Conservation (phyloP, 164 flowering plant genomes). For the Stephania yunnanensis region DNA sequence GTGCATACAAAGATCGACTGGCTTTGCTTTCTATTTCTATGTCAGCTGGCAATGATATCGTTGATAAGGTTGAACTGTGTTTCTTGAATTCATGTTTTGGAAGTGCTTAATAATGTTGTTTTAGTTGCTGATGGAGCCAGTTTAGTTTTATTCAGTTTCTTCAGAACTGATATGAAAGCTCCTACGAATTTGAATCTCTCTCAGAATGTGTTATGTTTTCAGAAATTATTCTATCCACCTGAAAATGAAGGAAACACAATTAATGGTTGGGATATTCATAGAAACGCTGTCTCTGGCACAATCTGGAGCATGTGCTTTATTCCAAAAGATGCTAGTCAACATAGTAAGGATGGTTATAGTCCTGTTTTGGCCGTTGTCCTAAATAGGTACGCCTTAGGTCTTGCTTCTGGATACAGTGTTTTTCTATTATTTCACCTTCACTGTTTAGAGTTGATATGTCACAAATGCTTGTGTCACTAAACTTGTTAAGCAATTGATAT, state of each 20-base stretch:
- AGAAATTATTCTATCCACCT: conserved; percentile 69
- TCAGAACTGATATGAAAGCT: conserved; percentile 4
- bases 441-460: not conserved
- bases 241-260: conserved; percentile 41
- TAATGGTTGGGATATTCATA: conserved; percentile 24
- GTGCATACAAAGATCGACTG: conserved; percentile 77
- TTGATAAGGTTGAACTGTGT: conserved; percentile 54
- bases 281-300: conserved; percentile 50
- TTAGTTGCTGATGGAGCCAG: conserved; percentile 7
- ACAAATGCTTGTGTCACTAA: not conserved
- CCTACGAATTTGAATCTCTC: conserved; percentile 16
- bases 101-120: not conserved
- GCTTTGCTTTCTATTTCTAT: conserved; percentile 68
- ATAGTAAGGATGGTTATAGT: conserved; percentile 33
- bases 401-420: not conserved
- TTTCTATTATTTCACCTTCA: not conserved
- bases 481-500: not conserved
- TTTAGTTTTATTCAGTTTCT: conserved; percentile 1
- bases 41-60: conserved; percentile 45
- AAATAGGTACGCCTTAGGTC: conserved; percentile 32
- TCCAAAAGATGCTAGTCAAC: conserved; percentile 39
- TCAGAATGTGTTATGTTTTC: conserved; percentile 22
- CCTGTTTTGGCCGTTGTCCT: conserved; percentile 75
- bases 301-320: conserved; percentile 99
- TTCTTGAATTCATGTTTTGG: conserved; percentile 1